phyloP scores from a whole-genome alignment of 257 asterid species.

The Cruciata laevipes region DNA sequence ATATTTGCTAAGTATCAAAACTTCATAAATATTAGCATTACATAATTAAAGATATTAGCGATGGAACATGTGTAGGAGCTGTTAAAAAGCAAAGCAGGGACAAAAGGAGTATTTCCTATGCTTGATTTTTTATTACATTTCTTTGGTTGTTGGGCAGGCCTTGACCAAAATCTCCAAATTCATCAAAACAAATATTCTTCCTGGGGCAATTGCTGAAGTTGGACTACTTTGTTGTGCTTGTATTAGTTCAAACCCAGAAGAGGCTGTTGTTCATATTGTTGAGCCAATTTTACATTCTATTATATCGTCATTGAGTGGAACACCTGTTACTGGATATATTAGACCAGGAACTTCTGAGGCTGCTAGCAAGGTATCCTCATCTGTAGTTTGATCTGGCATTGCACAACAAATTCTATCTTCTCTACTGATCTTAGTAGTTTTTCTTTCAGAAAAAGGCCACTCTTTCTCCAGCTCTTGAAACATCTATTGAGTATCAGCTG shows the following conservation, averaged over 20 bases:
- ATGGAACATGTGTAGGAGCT: neutral
- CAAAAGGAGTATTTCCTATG: neutral
- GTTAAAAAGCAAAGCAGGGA: no score
- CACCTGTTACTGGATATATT: constrained; percentile 80
- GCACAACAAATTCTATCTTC: constrained; percentile 16
- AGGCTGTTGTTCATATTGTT: constrained; percentile 73
- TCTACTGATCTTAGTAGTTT: constrained; percentile 19
- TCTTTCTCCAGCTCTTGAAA: constrained; percentile 89
- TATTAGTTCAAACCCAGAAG: constrained; percentile 85
- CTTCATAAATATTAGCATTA: no score
- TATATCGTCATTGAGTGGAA: constrained; percentile 61
- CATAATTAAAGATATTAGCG: no score
- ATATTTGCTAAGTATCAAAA: neutral
- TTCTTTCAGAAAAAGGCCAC: constrained; percentile 57
- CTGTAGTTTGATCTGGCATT: constrained; percentile 19
- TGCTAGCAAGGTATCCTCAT: constrained; percentile 60
- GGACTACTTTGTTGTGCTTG: constrained; percentile 98
- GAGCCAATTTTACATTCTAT: constrained; percentile 72
- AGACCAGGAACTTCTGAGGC: constrained; percentile 42
- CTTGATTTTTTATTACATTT: constrained; percentile 14
- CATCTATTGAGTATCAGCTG: constrained; percentile 79
- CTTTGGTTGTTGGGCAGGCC: constrained; percentile 47
- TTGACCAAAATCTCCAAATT: constrained; percentile 82
- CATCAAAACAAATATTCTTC: constrained; percentile 85
- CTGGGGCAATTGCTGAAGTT: constrained; percentile 98